Evolutionary conservation across 2,329 filamentous ascomycete genomes (phyloP), one percentile per base, ranked within the genome.

Genomic region (Microdochium nivale): DNA sequence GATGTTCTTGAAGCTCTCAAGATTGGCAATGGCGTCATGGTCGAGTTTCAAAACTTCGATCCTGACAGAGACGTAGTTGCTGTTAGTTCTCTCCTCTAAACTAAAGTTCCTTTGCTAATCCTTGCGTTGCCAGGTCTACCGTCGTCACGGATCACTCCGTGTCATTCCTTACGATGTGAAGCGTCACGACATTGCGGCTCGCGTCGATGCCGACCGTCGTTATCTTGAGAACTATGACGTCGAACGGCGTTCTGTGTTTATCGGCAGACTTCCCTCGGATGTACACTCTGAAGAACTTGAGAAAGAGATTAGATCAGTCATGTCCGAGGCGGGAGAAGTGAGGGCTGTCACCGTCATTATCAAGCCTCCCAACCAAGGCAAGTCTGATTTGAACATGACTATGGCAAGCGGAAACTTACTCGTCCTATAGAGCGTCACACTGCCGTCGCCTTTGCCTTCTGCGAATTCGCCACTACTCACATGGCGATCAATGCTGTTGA

Each of bases 11-110:
- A 62, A 1, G 56, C 60, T 7, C 63, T 73, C 51, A 58, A 60
- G 0, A 58, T 75, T 8, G 64, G 67, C 5, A 62, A 62, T 11
- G 65, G 70, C 2, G 67, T 79, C 1, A 56, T 79, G 4, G 71
- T 80, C 27, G 69, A 74, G 25, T 83, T 76, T 54, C 64, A 68
- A 40, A 69, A 69, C 55, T 83, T 78, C 49, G 76, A 82, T 53
- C 66, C 73, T 3, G 67, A 65, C 24, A 71, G 79, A 23, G 72
- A 80, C 52, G 71, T 80, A 3, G 65, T 73, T 27, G 59, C 65
- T 25, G 78, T 80, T 65, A 67, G 75, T 51, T 32, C 3, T 47
- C 43, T 10, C 3, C 24, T 7, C 11, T 25, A 33, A 48, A 23
- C 56, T 63, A 51, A 64, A 50, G 48, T 24, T 10, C 21, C 3